Evolutionary conservation across 148 eudicot species (phyloP).

Genomic region (Silene conica): DNA sequence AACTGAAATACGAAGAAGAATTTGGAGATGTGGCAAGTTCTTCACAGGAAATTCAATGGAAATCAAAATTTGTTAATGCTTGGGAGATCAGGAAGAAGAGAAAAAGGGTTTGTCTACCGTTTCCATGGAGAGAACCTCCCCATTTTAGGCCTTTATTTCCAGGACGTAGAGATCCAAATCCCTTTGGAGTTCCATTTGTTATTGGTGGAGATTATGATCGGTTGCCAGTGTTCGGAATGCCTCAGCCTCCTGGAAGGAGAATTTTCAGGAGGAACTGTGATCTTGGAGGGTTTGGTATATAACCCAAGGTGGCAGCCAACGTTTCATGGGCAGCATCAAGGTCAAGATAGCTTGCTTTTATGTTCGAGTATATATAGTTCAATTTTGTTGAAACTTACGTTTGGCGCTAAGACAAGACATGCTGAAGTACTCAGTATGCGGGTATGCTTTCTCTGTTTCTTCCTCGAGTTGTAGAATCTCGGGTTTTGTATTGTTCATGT

Average conservation of each 20-base stretch:
- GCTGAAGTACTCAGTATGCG: not conserved
- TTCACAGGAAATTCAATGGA: conserved; percentile 41
- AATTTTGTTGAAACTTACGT: too few species aligned
- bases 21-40: conserved; percentile 40
- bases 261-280: conserved; percentile 30
- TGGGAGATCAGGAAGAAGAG: conserved; percentile 49
- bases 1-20: conserved; percentile 52
- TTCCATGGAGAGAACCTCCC: conserved; percentile 22
- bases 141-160: conserved; percentile 22
- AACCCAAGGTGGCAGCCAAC: not conserved
- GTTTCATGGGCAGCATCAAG: not conserved
- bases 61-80: conserved; percentile 41
- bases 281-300: not conserved
- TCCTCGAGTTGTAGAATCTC: not conserved
- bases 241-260: conserved; percentile 31
- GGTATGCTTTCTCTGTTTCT: not conserved
- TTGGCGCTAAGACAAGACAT: not conserved
- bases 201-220: conserved; percentile 62
- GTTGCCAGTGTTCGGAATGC: conserved; percentile 23
- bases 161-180: conserved; percentile 37
- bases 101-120: conserved; percentile 24
- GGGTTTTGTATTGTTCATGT: not conserved
- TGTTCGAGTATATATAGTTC: not conserved
- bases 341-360: not conserved
- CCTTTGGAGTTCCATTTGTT: conserved; percentile 31